Conservation (phyloP, 176 grass and related monocot genomes). For the Juncus inflexus region DNA sequence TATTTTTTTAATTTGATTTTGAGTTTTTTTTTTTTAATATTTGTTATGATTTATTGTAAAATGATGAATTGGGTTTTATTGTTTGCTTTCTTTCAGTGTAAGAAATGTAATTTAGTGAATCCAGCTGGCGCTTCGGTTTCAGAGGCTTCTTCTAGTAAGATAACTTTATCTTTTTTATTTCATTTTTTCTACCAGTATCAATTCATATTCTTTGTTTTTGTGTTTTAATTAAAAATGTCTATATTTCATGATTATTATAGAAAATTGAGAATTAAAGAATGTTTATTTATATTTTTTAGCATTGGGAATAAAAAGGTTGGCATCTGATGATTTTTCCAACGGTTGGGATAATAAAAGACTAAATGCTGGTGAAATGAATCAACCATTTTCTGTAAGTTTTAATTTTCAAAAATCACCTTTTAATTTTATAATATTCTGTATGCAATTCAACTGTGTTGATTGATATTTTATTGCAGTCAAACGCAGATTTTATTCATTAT, state of each 20-base stretch:
- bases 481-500: constrained; percentile 2
- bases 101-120: constrained; percentile 73
- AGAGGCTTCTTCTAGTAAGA: constrained; percentile 73
- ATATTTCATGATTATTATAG: constrained; percentile 1
- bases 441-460: too few species aligned
- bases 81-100: constrained; percentile 85
- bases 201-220: background rate
- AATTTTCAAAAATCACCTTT: background rate
- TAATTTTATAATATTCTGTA: background rate
- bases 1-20: constrained; percentile 16
- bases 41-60: constrained; percentile 10
- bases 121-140: constrained; percentile 47
- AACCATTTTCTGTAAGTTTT: constrained; percentile 7
- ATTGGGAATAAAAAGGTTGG: constrained; percentile 72
- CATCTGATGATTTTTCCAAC: constrained; percentile 69
- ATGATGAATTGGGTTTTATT: constrained; percentile 18
- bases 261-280: background rate
- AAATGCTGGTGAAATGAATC: constrained; percentile 65
- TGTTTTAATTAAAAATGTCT: background rate
- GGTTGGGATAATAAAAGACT: constrained; percentile 90
- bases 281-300: constrained; percentile 43
- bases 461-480: too few species aligned
- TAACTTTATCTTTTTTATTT: constrained; percentile 15
- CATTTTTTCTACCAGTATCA: background rate
- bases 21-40: constrained; percentile 15